A percentile compares a stretch with the other conserved stretches of the same genome.
Evolutionary conservation across 768 basidiomycete genomes (phyloP).

Genomic region (Cystobasidium ongulense): DNA sequence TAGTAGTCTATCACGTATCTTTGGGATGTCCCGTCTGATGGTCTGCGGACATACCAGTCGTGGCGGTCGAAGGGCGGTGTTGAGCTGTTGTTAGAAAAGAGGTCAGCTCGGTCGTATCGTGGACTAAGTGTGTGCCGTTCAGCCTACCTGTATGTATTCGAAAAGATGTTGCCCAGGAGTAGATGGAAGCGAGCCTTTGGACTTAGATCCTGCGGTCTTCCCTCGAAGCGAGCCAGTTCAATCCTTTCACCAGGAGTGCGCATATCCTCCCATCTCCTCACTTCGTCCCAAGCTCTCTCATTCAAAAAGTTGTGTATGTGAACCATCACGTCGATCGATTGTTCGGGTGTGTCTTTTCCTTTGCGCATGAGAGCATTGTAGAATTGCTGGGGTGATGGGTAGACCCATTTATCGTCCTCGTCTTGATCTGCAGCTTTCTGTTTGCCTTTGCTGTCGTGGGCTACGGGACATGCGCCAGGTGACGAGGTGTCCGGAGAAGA

Average conservation of each 20-base stretch:
- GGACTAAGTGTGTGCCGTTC: neutral
- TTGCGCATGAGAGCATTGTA: constrained; percentile 94
- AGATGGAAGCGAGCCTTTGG: constrained; percentile 86
- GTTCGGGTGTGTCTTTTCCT: constrained; percentile 94
- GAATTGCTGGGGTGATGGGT: constrained; percentile 97
- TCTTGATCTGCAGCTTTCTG: constrained; percentile 41
- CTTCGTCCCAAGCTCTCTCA: constrained; percentile 92
- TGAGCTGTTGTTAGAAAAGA: constrained; percentile 51
- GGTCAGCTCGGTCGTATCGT: constrained; percentile 13
- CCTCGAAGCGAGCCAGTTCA: constrained; percentile 74
- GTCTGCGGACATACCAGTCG: constrained; percentile 88
- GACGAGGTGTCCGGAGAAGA: neutral
- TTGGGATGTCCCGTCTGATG: constrained; percentile 50
- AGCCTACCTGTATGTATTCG: constrained; percentile 75
- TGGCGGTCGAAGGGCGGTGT: constrained; percentile 96
- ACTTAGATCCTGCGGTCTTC: constrained; percentile 82
- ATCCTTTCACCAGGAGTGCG: constrained; percentile 58
- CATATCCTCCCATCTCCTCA: constrained; percentile 80
- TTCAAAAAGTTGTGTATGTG: constrained; percentile 97
- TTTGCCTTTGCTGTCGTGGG: constrained; percentile 11
- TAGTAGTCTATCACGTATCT: constrained; percentile 92
- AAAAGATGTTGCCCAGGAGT: constrained; percentile 79
- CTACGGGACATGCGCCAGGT: constrained; percentile 16
- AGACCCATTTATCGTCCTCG: constrained; percentile 74
- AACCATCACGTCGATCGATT: constrained; percentile 93